Evolutionary conservation across 495 filamentous ascomycete genomes (phyloP), one percentile per base, ranked within the genome.

Genomic region (Talaromyces liani): DNA sequence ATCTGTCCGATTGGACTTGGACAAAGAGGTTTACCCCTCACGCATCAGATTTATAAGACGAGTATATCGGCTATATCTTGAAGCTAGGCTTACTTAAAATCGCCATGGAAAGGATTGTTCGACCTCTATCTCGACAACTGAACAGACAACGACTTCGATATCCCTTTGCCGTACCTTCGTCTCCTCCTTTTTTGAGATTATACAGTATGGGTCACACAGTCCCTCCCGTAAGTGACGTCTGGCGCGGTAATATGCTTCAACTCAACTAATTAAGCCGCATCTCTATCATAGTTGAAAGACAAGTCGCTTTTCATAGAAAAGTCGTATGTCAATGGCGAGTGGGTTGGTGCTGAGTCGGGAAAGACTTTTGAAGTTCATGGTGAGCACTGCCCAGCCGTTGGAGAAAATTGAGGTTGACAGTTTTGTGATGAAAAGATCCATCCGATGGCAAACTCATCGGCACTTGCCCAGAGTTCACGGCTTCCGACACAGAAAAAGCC

Each of bases 311-410:
- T 96, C 69, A 92, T 91, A 72, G 77, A 89, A 64, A 89, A 91
- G 66, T 86, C 83, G 65, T 96, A 92, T 69, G 86, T 96, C 66
- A 91, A 95, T 74, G 91, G 91, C 67, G 85, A 92, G 77, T 96
- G 90, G 88, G 80, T 94, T 56, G 81, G 79, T 61, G 86, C 91
- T 45, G 79, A 83, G 66, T 91, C 89, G 1, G 87, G 87, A 54
- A 84, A 91, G 73, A 93, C 89, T 22, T 96, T 96, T 68, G 83
- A 91, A 60, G 88, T 93, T 34, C 77, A 85, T 65, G 89, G 88
- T 89, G 79, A 55, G 63, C 33, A 56, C 16, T 33, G 4, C 39
- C 12, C 60, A 9, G 66, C 24, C 36, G 14, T 58, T 27, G 3
- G 18, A 31, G 56, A 56, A 31, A 8, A n/a, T 59, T 55, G 49